Conservation (phyloP, 306 rosid species). For the Cicer chorassanicum region DNA sequence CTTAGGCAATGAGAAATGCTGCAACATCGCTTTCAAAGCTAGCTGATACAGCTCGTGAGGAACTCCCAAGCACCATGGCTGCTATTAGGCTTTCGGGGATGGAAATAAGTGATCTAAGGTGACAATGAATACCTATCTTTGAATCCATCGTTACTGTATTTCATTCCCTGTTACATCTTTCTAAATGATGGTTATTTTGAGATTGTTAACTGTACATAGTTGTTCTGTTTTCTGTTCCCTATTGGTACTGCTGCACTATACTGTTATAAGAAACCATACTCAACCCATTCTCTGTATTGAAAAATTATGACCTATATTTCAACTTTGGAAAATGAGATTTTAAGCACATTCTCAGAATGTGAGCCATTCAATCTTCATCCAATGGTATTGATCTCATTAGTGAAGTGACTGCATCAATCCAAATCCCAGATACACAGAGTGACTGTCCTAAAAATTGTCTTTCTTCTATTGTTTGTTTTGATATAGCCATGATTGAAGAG, state of each 20-base stretch:
- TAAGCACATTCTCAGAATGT: background rate
- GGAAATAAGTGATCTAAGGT: slow-evolving; percentile 98
- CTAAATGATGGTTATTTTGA: slow-evolving; percentile 31
- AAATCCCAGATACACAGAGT: background rate
- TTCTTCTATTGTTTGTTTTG: slow-evolving; percentile 35
- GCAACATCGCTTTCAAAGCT: slow-evolving; percentile 89
- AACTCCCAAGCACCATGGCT: slow-evolving; percentile 97
- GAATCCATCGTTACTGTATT: slow-evolving; percentile 14
- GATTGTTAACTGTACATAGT: background rate
- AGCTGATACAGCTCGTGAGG: slow-evolving; percentile 93
- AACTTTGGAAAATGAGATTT: background rate
- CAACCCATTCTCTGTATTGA: too few species aligned
- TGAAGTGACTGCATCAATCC: background rate
- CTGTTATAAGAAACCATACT: background rate
- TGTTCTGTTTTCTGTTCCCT: slow-evolving; percentile 26
- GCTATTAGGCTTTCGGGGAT: slow-evolving; percentile 95
- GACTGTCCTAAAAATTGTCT: slow-evolving; percentile 6
- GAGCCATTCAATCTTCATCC: background rate
- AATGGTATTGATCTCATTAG: background rate
- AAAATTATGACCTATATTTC: too few species aligned
- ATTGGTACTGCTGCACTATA: slow-evolving; percentile 21
- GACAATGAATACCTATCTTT: slow-evolving; percentile 36
- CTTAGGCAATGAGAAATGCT: slow-evolving; percentile 87
- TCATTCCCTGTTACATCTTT: slow-evolving; percentile 23
- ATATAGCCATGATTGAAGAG: slow-evolving; percentile 88